phyloP scores from a whole-genome alignment of 1,284 basidiomycete species.

The Ceraceosorus guamensis region DNA sequence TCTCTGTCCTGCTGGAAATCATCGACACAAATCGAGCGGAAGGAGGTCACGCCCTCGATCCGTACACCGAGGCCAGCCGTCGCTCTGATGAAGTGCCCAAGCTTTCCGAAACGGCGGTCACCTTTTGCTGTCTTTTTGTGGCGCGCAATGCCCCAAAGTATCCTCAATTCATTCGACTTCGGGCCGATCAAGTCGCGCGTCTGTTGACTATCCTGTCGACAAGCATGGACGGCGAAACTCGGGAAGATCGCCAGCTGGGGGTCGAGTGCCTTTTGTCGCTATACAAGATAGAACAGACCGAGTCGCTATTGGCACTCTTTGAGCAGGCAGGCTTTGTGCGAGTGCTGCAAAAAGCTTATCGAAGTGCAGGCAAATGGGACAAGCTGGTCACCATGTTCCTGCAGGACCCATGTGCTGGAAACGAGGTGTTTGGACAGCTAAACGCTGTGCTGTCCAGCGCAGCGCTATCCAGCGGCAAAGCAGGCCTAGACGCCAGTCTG shows the following conservation, averaged over 20 bases:
- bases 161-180: conserved; percentile 72
- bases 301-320: conserved; percentile 64
- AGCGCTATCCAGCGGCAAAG: conserved; percentile 35
- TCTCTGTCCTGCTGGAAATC: conserved; percentile 79
- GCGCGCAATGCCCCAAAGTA: conserved; percentile 96
- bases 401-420: conserved; percentile 64
- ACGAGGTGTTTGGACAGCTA: conserved; percentile 60
- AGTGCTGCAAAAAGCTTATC: conserved; percentile 74
- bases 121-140: conserved; percentile 88
- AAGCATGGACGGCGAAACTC: conserved; percentile 58
- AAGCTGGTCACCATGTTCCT: conserved; percentile 66
- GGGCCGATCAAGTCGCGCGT: conserved; percentile 62
- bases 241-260: conserved; percentile 89
- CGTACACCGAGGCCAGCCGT: conserved; percentile 1
- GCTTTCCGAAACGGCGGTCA: conserved; percentile 35
- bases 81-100: background rate
- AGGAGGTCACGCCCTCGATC: conserved; percentile 37
- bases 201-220: conserved; percentile 71
- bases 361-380: conserved; percentile 69
- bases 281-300: conserved; percentile 73
- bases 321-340: conserved; percentile 79
- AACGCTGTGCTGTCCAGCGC: conserved; percentile 58
- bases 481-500: conserved; percentile 3
- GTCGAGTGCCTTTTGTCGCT: conserved; percentile 88
- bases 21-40: background rate